Percentiles rank a stretch among this genome's conserved stretches.
Conservation (phyloP, 2,329 filamentous ascomycete genomes). For the Aspergillus tanneri region DNA sequence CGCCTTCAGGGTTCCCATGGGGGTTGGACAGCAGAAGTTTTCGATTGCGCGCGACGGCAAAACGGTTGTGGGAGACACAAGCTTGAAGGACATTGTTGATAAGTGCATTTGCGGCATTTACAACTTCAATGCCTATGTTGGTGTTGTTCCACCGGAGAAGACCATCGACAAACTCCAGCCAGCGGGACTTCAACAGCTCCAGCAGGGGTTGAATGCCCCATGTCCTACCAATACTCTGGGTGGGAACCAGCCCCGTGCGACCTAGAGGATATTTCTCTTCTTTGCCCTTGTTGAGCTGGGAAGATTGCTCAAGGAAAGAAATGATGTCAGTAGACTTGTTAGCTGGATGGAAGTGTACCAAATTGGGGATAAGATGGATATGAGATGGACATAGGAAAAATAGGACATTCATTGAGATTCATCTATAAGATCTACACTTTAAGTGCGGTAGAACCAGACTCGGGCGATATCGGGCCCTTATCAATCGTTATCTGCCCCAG, state of each 20-base stretch:
- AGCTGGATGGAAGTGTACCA: too few species aligned
- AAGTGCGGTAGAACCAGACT: too few species aligned
- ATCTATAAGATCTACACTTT: too few species aligned
- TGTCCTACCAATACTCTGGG: conserved; percentile 32
- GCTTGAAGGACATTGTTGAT: conserved; percentile 52
- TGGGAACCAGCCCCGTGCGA: background rate
- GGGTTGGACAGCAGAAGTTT: conserved; percentile 50
- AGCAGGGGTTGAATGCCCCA: conserved; percentile 29
- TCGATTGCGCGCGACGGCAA: conserved; percentile 43
- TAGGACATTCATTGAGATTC: too few species aligned
- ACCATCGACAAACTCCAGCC: conserved; percentile 39
- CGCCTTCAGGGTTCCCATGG: conserved; percentile 50
- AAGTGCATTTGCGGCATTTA: conserved; percentile 53
- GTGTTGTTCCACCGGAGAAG: conserved; percentile 45
- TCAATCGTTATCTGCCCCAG: background rate
- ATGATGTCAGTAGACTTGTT: too few species aligned
- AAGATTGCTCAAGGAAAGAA: too few species aligned
- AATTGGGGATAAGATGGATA: too few species aligned
- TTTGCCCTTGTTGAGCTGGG: too few species aligned
- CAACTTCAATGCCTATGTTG: conserved; percentile 59
- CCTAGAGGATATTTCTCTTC: background rate
- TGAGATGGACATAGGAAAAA: too few species aligned
- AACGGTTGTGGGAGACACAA: conserved; percentile 48
- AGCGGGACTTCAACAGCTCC: conserved; percentile 31
- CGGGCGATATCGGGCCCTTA: conserved; percentile 7